Conservation (phyloP, 2,329 filamentous ascomycete genomes). For the Penicillium sp. region DNA sequence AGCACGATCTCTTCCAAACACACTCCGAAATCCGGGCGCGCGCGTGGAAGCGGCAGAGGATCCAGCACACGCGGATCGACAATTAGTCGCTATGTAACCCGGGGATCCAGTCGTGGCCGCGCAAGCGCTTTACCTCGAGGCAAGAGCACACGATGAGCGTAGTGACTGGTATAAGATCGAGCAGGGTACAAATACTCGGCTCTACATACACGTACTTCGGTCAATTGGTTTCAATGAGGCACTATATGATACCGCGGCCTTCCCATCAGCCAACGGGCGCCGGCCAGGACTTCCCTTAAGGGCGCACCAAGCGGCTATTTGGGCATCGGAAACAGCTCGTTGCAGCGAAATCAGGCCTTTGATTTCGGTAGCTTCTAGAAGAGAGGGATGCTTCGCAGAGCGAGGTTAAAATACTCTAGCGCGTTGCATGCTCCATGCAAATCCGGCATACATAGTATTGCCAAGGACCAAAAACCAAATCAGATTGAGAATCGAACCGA, state of each 20-base stretch:
- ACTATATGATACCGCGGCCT: neutral
- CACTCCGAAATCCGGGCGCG: slow-evolving; percentile 36
- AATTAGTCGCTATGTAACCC: slow-evolving; percentile 42
- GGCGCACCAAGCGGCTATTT: neutral
- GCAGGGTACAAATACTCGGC: neutral
- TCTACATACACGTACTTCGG: neutral
- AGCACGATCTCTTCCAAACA: slow-evolving; percentile 54
- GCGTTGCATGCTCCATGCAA: slow-evolving; percentile 1
- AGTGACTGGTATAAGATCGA: neutral
- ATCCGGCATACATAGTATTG: neutral
- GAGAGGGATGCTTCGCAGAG: neutral
- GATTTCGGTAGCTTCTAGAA: neutral
- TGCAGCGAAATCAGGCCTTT: neutral
- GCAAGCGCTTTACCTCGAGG: slow-evolving; percentile 47
- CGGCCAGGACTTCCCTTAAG: neutral
- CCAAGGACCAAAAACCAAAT: neutral
- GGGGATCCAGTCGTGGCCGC: slow-evolving; percentile 41
- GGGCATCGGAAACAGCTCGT: neutral
- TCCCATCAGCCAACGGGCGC: neutral
- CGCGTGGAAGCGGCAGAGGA: slow-evolving; percentile 29
- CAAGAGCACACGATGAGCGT: slow-evolving; percentile 42
- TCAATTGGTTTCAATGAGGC: neutral
- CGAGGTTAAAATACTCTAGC: neutral
- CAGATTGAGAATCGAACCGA: neutral
- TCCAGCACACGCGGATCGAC: slow-evolving; percentile 31